Evolutionary conservation across 305 asterid species (phyloP), one percentile per base, ranked within the genome.

Genomic region (Solanum hybrid): DNA sequence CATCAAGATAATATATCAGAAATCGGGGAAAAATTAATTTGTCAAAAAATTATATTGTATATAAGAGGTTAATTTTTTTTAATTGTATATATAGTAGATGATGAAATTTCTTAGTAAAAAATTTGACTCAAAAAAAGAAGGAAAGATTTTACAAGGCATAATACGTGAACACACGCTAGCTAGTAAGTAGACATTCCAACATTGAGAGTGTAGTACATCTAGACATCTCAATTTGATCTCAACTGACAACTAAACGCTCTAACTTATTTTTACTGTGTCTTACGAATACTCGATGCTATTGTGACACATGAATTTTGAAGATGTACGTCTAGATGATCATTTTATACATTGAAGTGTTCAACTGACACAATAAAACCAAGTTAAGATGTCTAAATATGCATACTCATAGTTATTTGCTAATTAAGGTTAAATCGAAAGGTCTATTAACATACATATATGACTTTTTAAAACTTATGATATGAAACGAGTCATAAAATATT

Each of bases 11-110:
- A 84, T 10, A 29, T 9, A 4, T 84, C 7, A 84, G 5, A 0
- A 16, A 16, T 6, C 2, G 24, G 10, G 1, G 1, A 4, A 16
- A 75, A 7, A 14, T 0, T 10, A 31, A 34, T 4, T 31, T 16
- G 0, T 16, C 0, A 0, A 1, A 76, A 76, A 17, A 32, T 16
- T 1, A 31, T 0, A 31, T 2, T 20, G 16, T 76, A 76, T 76
- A 32, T 56, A 56, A 56, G n/a, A 56, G 24, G 24, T 0, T 6
- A 56, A 17, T 17, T 56, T 56, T 51, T 42, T 56, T 56, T 17
- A 17, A 1, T 24, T 26, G 8, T 71, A 11, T 71, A 2, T 71
- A 26, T 26, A 26, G 20, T 71, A 72, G 20, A 27, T 5, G 36
- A 14, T 13, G 5, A 73, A 73, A 1, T 73, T 3, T 0, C 3